These are phyloP conservation scores for Raddia distichophylla DNA, from an alignment of 176 grass and related monocot genomes.

Conservation along the genomic window DNA sequence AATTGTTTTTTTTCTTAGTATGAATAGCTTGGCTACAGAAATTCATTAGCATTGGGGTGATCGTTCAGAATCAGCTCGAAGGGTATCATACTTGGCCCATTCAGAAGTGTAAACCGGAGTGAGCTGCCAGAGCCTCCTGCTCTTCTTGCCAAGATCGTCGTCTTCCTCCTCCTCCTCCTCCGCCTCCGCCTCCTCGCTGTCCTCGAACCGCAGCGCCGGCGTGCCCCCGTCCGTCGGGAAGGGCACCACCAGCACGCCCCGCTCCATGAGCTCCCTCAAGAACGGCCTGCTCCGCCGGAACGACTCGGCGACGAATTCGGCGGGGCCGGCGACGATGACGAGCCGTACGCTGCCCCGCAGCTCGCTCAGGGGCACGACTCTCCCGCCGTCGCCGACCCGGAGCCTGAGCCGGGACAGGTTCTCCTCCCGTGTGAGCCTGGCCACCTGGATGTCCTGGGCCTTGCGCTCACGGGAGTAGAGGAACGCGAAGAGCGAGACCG, in stretches of 20 bases:
- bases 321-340: slow-evolving; percentile 80
- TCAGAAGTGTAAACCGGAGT: slow-evolving; percentile 57
- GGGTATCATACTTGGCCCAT: slow-evolving; percentile 64
- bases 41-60: neutral
- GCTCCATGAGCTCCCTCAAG: slow-evolving; percentile 60
- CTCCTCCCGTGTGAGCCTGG: slow-evolving; percentile 86
- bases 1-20: slow-evolving; percentile 7
- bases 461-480: slow-evolving; percentile 82
- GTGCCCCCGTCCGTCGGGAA: slow-evolving; percentile 67
- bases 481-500: slow-evolving; percentile 73
- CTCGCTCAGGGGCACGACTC: slow-evolving; percentile 59
- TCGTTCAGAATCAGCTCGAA: neutral
- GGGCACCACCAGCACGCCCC: slow-evolving; percentile 80
- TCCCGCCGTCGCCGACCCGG: slow-evolving; percentile 44
- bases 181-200: neutral
- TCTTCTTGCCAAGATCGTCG: slow-evolving; percentile 39
- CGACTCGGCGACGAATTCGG: slow-evolving; percentile 67
- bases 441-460: slow-evolving; percentile 79
- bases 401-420: slow-evolving; percentile 75
- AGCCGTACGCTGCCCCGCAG: slow-evolving; percentile 75
- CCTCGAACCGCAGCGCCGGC: slow-evolving; percentile 52
- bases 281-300: slow-evolving; percentile 75
- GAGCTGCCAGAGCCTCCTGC: slow-evolving; percentile 84
- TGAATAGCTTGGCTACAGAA: slow-evolving; percentile 9
- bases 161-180: slow-evolving; percentile 8